These are phyloP conservation scores for Penicillium odoratum DNA, from an alignment of 495 filamentous ascomycete genomes.

Conservation along the genomic window DNA sequence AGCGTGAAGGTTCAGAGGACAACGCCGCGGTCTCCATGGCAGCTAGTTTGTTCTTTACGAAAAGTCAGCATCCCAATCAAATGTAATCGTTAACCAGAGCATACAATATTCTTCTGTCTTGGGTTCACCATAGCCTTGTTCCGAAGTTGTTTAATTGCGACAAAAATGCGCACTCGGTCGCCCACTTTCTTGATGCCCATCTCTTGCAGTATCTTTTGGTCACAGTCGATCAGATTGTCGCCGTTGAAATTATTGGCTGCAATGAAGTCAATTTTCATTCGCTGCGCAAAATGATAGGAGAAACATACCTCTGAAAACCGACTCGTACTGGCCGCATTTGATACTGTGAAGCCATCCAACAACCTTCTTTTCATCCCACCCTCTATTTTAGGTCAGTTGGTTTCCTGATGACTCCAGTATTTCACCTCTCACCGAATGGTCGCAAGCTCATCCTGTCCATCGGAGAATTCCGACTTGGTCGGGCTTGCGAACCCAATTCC, in stretches of 20 bases:
- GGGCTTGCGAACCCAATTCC: constrained; percentile 75
- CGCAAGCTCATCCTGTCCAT: constrained; percentile 59
- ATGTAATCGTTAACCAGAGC: constrained; percentile 18
- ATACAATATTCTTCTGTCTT: constrained; percentile 83
- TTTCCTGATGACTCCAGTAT: not conserved
- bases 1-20: constrained; percentile 67
- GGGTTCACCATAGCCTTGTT: constrained; percentile 80
- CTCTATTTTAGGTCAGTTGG: constrained; percentile 42
- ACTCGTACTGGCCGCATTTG: constrained; percentile 90
- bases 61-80: constrained; percentile 15
- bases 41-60: constrained; percentile 44
- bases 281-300: not conserved
- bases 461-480: constrained; percentile 95
- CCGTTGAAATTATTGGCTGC: constrained; percentile 91
- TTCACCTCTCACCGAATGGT: constrained; percentile 54
- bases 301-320: constrained; percentile 71
- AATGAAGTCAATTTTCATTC: constrained; percentile 5
- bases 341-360: constrained; percentile 87
- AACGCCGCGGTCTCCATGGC: constrained; percentile 50
- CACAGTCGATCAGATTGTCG: constrained; percentile 93
- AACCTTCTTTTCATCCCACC: constrained; percentile 91
- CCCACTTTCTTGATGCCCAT: constrained; percentile 98
- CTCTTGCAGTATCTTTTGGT: constrained; percentile 93
- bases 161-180: constrained; percentile 91
- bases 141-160: constrained; percentile 88